These are phyloP conservation scores for Selenicereus undatus DNA, from an alignment of 148 eudicot species.

Conservation along the genomic window DNA sequence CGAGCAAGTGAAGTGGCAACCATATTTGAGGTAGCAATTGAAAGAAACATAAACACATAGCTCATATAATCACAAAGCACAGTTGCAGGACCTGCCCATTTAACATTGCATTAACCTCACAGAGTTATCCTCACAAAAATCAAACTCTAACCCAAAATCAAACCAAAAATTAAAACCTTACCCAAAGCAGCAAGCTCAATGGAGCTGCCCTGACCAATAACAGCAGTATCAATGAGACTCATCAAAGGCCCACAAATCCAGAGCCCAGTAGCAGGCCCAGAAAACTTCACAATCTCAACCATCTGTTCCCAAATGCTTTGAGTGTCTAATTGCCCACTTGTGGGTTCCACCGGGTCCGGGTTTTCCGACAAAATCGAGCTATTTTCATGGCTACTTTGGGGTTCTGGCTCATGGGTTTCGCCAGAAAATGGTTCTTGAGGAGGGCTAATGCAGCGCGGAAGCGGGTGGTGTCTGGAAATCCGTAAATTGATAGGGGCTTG, in stretches of 20 bases:
- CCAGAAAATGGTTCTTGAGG: conserved; percentile 16
- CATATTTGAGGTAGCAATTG: conserved; percentile 95
- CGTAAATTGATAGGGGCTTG: conserved; percentile 8
- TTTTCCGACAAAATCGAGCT: conserved; percentile 14
- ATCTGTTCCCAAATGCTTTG: conserved; percentile 64
- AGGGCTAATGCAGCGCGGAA: conserved; percentile 28
- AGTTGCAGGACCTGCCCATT: conserved; percentile 81
- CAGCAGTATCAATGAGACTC: conserved; percentile 93
- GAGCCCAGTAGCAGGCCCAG: conserved; percentile 85
- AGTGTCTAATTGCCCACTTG: conserved; percentile 26
- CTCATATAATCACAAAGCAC: conserved; percentile 84
- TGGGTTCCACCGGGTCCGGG: conserved; percentile 23
- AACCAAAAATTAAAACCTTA: conserved; percentile 18
- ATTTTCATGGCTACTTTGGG: conserved; percentile 9
- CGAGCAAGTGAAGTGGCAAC: conserved; percentile 92
- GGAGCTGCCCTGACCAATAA: conserved; percentile 78
- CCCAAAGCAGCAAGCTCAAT: conserved; percentile 77
- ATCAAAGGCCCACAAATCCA: conserved; percentile 90
- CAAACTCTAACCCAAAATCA: neutral
- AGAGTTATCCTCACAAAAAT: neutral
- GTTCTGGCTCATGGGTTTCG: conserved; percentile 16
- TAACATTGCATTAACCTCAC: conserved; percentile 15
- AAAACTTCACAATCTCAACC: conserved; percentile 68
- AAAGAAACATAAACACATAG: conserved; percentile 91
- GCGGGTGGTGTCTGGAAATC: conserved; percentile 3